Base-by-base conservation (phyloP, 768 basidiomycete species). In the Collybia mongolica region DNA sequence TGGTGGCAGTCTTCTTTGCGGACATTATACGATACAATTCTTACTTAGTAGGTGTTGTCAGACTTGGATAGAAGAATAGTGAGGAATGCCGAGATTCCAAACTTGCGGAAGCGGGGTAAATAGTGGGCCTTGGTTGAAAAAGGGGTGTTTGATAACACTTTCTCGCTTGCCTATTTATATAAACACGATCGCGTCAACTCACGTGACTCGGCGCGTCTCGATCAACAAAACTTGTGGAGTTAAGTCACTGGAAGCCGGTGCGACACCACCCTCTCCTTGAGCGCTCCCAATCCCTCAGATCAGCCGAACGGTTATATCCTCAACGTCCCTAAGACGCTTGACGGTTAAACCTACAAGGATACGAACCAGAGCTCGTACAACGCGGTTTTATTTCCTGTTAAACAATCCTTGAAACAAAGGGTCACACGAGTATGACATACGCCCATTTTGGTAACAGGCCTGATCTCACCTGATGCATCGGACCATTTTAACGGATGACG, bases 111-210 rank as follows among this genome's bases (percentile, higher is more conserved):
- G 51, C 46, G 43, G 46, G 52, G 48, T 53, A 23, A 46, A 23
- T 32, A 58, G 50, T 55, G 51, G 65, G 62, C 48, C 59, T 65
- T 56, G 60, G 65, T 58, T 54, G 60, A 54, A 67, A 68, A 72
- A 66, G 63, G 62, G 63, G 69, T 64, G 60, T 64, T 60, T 69
- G 71, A 74, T 71, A 67, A 64, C 24, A 62, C 53, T 52, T 23
- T 46, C 46, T 54, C 59, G 49, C 61, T 57, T 54, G 64, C 53
- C 65, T 74, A 72, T 75, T 74, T 75, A 75, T 75, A 74, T 67
- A 52, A 65, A 71, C 70, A 70, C 72, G 71, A 64, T 66, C 72
- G 72, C 71, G 74, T 69, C 55, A 24, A 32, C 37, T 62, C 73
- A 75, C 72, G 71, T 75, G 74, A 60, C 44, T 24, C 4, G 39